These are phyloP conservation scores for Trifolium subterraneum DNA, from an alignment of 306 rosid genomes.

Conservation along the genomic window DNA sequence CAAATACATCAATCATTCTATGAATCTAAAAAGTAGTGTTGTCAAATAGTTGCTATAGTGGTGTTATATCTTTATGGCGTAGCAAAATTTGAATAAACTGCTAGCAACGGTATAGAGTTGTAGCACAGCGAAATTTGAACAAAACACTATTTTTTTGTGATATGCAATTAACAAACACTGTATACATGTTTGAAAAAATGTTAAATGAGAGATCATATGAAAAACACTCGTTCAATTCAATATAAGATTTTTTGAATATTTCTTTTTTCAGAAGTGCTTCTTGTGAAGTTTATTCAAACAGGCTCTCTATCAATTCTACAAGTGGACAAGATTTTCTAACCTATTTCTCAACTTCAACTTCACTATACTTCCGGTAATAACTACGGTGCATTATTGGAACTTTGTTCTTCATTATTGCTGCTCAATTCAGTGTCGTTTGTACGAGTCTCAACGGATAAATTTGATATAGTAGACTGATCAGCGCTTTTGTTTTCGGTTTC, in stretches of 20 bases:
- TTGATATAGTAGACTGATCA: conserved; percentile 52
- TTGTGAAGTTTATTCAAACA: conserved; percentile 4
- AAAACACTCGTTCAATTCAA: neutral
- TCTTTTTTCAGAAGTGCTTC: neutral
- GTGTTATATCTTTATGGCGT: no score
- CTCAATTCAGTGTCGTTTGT: conserved; percentile 50
- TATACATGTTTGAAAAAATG: neutral
- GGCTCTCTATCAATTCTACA: conserved; percentile 37
- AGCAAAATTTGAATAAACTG: neutral
- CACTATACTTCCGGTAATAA: conserved; percentile 40
- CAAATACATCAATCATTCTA: no score
- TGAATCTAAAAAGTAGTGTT: no score
- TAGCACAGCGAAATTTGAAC: neutral
- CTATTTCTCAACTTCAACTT: conserved; percentile 41
- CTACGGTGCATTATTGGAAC: conserved; percentile 54
- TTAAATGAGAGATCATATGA: neutral
- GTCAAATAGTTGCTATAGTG: neutral
- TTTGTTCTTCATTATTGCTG: conserved; percentile 58
- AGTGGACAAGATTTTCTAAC: conserved; percentile 35
- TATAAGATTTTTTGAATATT: neutral
- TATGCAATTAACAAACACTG: neutral
- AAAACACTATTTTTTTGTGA: neutral
- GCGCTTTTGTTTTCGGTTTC: conserved; percentile 52
- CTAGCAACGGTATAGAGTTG: neutral
- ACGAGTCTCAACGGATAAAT: conserved; percentile 51